phyloP scores from a whole-genome alignment of 371 early-diverging fungal genomes.

The Choanephora cucurbitarum region DNA sequence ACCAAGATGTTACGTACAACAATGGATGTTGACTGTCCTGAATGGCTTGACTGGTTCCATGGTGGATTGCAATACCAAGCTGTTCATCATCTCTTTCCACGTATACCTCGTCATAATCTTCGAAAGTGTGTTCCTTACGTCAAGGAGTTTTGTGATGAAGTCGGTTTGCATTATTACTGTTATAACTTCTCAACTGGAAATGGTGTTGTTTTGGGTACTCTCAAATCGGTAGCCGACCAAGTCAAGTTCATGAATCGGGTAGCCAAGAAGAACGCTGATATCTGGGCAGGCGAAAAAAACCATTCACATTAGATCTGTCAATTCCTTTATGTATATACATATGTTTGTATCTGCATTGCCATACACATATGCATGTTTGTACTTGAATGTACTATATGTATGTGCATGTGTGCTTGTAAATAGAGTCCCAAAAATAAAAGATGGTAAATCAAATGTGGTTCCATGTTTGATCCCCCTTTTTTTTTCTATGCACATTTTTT shows the following conservation, averaged over 20 bases:
- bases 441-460: too few relatives aligned
- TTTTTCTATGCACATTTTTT: too few relatives aligned
- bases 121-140: constrained; percentile 74
- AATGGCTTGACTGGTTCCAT: constrained; percentile 96
- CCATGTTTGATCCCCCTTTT: too few relatives aligned
- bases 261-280: constrained; percentile 56
- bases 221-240: constrained; percentile 77
- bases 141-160: constrained; percentile 71
- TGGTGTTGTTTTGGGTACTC: constrained; percentile 59
- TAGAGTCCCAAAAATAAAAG: too few relatives aligned
- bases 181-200: constrained; percentile 77
- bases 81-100: constrained; percentile 95
- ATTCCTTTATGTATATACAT: too few relatives aligned
- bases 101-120: constrained; percentile 89
- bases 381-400: too few relatives aligned
- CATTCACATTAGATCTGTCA: constrained; percentile 3
- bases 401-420: too few relatives aligned
- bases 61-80: constrained; percentile 96
- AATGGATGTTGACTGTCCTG: constrained; percentile 96
- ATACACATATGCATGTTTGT: too few relatives aligned
- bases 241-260: constrained; percentile 61
- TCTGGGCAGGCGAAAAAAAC: constrained; percentile 26
- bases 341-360: too few relatives aligned
- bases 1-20: constrained; percentile 89
- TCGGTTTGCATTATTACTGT: constrained; percentile 68